Conservation (phyloP, 2,329 filamentous ascomycete species). For the Diaporthe citriasiana region DNA sequence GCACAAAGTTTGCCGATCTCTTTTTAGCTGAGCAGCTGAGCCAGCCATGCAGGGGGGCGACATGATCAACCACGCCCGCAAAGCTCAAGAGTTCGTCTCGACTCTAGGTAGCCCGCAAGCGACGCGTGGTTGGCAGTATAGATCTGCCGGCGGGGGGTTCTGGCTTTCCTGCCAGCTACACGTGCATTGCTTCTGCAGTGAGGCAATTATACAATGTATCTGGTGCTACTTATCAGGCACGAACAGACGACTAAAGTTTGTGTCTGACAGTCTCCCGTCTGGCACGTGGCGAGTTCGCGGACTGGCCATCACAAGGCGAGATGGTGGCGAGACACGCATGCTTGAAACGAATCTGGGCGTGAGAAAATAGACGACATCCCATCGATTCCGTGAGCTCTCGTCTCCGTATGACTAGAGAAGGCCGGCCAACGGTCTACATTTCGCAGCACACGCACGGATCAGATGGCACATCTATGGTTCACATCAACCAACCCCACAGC, state of each 20-base stretch:
- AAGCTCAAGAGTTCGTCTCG: neutral
- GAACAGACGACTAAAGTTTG: neutral
- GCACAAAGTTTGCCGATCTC: slow-evolving; percentile 8
- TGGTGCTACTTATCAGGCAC: neutral
- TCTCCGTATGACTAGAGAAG: too few species aligned
- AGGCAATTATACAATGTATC: neutral
- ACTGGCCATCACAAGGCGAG: neutral
- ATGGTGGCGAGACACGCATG: neutral
- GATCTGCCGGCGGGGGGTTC: neutral
- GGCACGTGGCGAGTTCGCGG: neutral
- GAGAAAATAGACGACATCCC: neutral
- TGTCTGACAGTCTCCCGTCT: slow-evolving; percentile 11
- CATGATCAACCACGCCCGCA: neutral
- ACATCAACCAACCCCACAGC: neutral
- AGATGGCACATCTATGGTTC: neutral
- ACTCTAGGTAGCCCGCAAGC: neutral
- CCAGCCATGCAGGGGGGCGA: slow-evolving; percentile 8
- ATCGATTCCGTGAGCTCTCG: neutral
- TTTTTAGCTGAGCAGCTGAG: neutral
- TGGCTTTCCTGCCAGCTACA: neutral
- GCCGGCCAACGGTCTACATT: neutral
- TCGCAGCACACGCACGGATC: neutral
- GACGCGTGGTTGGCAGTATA: neutral
- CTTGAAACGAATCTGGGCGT: neutral
- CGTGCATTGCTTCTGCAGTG: neutral